Evolutionary conservation across 139 green algal species (phyloP).

Genomic region (Tetradesmus obliquus): DNA sequence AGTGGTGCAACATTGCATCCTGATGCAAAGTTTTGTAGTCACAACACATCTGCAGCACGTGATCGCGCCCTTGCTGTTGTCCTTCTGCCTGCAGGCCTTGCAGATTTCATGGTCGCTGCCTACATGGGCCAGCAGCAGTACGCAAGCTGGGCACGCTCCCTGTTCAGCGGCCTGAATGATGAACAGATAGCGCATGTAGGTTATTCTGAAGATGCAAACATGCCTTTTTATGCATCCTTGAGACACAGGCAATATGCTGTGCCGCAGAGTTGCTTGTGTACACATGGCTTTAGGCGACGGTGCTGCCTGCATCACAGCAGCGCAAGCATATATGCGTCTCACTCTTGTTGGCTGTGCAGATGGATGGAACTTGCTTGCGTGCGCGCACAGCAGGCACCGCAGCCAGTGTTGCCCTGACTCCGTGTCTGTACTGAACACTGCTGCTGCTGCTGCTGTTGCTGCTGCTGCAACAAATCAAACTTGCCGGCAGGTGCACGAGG

Average conservation of each 20-base stretch:
- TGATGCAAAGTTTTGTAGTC: too few species aligned
- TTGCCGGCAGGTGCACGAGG: background rate
- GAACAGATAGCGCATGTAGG: background rate
- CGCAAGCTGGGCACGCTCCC: background rate
- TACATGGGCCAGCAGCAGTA: slow-evolving; percentile 3
- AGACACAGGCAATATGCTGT: too few species aligned
- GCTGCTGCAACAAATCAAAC: background rate
- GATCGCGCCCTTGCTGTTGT: background rate
- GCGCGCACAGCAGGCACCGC: too few species aligned
- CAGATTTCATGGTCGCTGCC: slow-evolving; percentile 7
- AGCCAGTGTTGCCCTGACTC: too few species aligned
- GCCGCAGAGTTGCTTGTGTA: too few species aligned
- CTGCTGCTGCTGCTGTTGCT: background rate
- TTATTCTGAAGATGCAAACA: background rate
- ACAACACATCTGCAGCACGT: too few species aligned
- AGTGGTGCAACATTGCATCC: background rate
- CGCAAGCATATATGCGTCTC: too few species aligned
- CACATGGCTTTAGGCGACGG: too few species aligned
- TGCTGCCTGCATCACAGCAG: too few species aligned
- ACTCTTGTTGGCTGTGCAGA: too few species aligned
- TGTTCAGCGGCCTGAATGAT: background rate
- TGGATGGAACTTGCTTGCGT: too few species aligned
- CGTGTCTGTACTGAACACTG: background rate
- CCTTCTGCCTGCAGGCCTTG: background rate
- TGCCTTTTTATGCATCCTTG: too few species aligned